Base-by-base conservation (phyloP, 1,139 yeast species). In the Hansenula sp. region DNA sequence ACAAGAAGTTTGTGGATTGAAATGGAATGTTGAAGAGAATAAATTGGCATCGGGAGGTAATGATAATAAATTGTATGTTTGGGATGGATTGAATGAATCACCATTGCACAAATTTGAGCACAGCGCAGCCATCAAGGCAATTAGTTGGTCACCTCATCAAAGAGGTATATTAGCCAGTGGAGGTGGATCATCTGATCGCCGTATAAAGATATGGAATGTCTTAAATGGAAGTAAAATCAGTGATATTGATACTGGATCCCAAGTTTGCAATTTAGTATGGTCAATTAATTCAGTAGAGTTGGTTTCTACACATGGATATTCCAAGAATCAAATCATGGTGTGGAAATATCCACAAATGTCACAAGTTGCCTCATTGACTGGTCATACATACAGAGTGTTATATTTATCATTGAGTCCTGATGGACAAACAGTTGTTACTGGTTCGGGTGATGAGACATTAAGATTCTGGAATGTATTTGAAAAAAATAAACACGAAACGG, bases 141-240 rank as follows among this genome's bases (percentile, higher is more conserved):
- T 92, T 40, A 87, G 96, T 2, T 92, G 99, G 99, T 86, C 95
- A 1, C 97, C 98, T 0, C 97, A 92, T 59, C 96, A 88, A 57
- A 70, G 97, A 43, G 97, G 97, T 0, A 74, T 90, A 4, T 64
- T 92, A 40, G 97, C 97, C 0, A 79, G 94, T 3, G 99, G 98
- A 7, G 99, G 98, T 21, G 99, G 99, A 20, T 89, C 97, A 0
- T 94, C 95, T 2, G 99, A 92, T 62, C 79, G 92, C 43, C 76
- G 84, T 25, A 82, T 94, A 52, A 85, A 92, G 60, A 81, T 90
- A 20, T 92, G 98, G 98, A 90, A 89, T 60, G 86, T 96, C 0
- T 64, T 82, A 37, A 86, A 86, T 9, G 97, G 97, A 0, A 62
- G 72, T 26, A 75, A 82, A 45, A 60, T 87, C 16, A 76, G 79